Base-by-base conservation (phyloP, 495 filamentous ascomycete genomes). In the Aspergillus saccharolyticus region DNA sequence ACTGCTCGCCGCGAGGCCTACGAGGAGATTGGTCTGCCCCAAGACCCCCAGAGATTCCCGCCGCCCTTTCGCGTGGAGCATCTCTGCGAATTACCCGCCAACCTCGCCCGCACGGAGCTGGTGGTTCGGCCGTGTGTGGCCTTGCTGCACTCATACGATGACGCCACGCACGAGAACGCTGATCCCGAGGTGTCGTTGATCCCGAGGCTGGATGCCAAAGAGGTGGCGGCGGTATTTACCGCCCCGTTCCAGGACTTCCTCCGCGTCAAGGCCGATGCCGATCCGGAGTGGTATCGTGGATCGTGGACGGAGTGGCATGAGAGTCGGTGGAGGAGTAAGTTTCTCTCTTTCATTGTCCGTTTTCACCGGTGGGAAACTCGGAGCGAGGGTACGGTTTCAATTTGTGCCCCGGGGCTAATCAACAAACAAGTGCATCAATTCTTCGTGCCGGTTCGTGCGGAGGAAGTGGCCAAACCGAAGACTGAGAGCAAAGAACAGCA, bases 151-250 rank as follows among this genome's bases (percentile, higher is more conserved):
- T 78, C 85, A 4, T 80, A 77, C 53, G 74, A 80, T 59, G 68
- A 71, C 16, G 46, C 25, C 6, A 69, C 67, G 2, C 69, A 67
- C 9, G 49, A 66, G 42, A 64, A 72, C 43, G 76, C 78, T 0
- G 71, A 81, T 30, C 85, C 82, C 1, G 89, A 93, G 61, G 82
- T 86, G 18, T 78, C 74, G 48, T 78, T 96, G 65, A 88, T 95
- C 44, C 90, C 90, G 0, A 78, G 80, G 22, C 77, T 96, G 5
- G 88, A 96, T 71, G 84, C 90, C 7, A 84, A 85, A 53, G 91
- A 96, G 72, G 91, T 96, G 1, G 90, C 89, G 3, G 89, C 88
- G n/a, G 90, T 96, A 20, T 96, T 96, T 70, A 88, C 89, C 10
- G 90, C 88, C 46, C 87, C 87, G 1, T 88, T 96, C 63, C 79